Evolutionary conservation across 306 rosid species (phyloP).

Genomic region (Gastrolobium bilobum): DNA sequence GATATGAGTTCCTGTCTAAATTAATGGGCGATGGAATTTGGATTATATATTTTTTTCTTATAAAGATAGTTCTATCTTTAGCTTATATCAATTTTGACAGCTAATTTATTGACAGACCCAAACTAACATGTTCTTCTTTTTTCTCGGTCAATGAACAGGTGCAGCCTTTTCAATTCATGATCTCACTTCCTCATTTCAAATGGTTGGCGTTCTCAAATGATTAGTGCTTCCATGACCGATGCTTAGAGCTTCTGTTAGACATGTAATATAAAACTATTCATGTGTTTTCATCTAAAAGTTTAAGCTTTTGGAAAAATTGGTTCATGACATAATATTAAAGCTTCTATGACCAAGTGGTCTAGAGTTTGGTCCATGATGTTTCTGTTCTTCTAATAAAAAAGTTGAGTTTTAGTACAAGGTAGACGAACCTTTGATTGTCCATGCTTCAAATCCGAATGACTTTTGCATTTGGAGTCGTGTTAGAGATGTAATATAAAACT

Average conservation of each 20-base stretch:
- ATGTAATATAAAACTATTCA: no score
- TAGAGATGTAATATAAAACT: no score
- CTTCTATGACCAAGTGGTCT: no score
- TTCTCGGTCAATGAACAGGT: conserved; percentile 2
- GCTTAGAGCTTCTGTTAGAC: background rate
- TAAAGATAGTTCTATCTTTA: background rate
- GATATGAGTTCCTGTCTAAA: background rate
- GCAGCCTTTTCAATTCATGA: conserved; percentile 30
- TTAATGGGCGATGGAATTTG: conserved; percentile 15
- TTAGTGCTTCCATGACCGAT: conserved; percentile 17
- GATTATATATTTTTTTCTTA: background rate
- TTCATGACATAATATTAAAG: no score
- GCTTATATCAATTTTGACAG: conserved; percentile 29
- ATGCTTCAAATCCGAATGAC: no score
- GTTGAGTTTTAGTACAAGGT: no score
- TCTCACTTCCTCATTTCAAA: background rate
- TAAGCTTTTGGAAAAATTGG: no score
- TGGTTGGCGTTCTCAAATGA: conserved; percentile 22
- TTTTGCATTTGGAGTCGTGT: no score
- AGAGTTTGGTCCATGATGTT: no score
- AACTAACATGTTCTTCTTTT: conserved; percentile 4
- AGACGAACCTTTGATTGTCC: no score
- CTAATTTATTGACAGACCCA: conserved; percentile 26
- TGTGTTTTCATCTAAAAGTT: no score
- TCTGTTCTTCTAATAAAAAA: no score